These are phyloP conservation scores for Pezicula rhizophila DNA, from an alignment of 2,329 filamentous ascomycete species.

Conservation along the genomic window DNA sequence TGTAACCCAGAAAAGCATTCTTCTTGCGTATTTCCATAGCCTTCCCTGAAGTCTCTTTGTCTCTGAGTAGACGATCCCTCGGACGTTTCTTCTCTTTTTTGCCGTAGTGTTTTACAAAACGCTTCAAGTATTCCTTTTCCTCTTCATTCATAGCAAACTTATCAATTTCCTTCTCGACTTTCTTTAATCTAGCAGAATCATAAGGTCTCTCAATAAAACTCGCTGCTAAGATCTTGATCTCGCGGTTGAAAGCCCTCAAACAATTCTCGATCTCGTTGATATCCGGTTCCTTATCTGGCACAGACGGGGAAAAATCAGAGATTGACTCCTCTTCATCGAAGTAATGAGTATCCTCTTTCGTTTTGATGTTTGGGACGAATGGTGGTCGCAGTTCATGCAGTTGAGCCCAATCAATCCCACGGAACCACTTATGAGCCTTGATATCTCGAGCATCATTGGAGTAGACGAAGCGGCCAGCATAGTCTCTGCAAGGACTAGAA, in stretches of 20 bases:
- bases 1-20: slow-evolving; percentile 84
- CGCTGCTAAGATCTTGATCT: slow-evolving; percentile 26
- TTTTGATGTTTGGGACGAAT: slow-evolving; percentile 68
- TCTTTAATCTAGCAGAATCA: slow-evolving; percentile 22
- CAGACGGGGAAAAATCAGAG: slow-evolving; percentile 52
- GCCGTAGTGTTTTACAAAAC: slow-evolving; percentile 27
- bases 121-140: slow-evolving; percentile 28
- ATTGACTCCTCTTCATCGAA: slow-evolving; percentile 80
- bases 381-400: slow-evolving; percentile 68
- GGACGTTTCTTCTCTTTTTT: slow-evolving; percentile 68
- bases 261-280: slow-evolving; percentile 23
- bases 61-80: slow-evolving; percentile 78
- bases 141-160: slow-evolving; percentile 23
- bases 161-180: slow-evolving; percentile 28
- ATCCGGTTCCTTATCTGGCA: slow-evolving; percentile 9
- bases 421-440: slow-evolving; percentile 83
- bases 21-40: slow-evolving; percentile 78
- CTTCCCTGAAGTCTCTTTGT: slow-evolving; percentile 55
- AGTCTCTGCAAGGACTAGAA: slow-evolving; percentile 25
- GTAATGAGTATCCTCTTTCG: slow-evolving; percentile 73
- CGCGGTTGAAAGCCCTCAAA: slow-evolving; percentile 26
- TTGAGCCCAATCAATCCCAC: slow-evolving; percentile 68
- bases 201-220: slow-evolving; percentile 25
- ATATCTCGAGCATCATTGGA: slow-evolving; percentile 83
- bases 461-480: slow-evolving; percentile 63